A percentile compares a stretch with the other conserved stretches of the same genome.
These are phyloP conservation scores for Austroboletus novae-zelandiae DNA, from an alignment of 1,284 basidiomycete genomes.

Conservation along the genomic window DNA sequence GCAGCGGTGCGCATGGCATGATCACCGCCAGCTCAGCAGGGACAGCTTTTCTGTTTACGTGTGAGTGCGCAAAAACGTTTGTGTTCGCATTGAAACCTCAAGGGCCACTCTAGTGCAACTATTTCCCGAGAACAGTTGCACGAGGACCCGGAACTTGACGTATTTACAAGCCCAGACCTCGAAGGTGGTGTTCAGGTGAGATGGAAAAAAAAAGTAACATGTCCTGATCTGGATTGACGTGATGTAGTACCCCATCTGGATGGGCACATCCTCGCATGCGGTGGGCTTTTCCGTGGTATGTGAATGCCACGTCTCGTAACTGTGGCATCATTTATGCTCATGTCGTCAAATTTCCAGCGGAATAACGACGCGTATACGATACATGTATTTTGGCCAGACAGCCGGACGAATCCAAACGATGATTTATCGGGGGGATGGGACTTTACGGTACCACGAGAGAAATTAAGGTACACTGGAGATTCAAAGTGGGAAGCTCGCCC, in stretches of 20 bases:
- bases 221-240: background rate
- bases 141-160: constrained; percentile 31
- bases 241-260: constrained; percentile 38
- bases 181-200: constrained; percentile 21
- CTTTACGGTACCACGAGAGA: constrained; percentile 6
- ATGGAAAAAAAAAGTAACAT: background rate
- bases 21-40: constrained; percentile 30
- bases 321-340: background rate
- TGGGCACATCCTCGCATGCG: constrained; percentile 31
- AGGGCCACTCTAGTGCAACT: constrained; percentile 27
- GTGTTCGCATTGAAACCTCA: background rate
- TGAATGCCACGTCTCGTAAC: background rate
- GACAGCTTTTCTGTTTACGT: constrained; percentile 19
- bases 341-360: constrained; percentile 3
- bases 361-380: constrained; percentile 15
- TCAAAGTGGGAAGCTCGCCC: constrained; percentile 6
- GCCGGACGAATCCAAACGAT: background rate
- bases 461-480: constrained; percentile 15
- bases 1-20: constrained; percentile 8
- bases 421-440: constrained; percentile 7
- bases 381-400: constrained; percentile 17
- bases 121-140: constrained; percentile 35
- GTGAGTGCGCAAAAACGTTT: constrained; percentile 3
- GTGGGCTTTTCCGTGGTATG: constrained; percentile 26
- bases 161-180: constrained; percentile 21